Evolutionary conservation across 1,139 yeast genomes (phyloP), one percentile per base, ranked within the genome.

Genomic region (Suhomyces bribrorum): DNA sequence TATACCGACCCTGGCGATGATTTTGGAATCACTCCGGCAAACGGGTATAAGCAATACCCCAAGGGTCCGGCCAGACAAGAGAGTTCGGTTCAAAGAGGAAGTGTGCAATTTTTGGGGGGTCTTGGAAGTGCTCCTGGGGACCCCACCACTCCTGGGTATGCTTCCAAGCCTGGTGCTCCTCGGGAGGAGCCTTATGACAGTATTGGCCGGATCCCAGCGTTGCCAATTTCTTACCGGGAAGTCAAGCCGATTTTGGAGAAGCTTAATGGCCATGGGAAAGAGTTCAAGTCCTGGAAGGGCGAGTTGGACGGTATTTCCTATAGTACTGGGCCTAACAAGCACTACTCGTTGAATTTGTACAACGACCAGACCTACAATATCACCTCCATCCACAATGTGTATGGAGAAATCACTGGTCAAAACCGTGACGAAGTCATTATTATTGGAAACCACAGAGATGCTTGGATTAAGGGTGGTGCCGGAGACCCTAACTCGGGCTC

Each of bases 111-210:
- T 54, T 66, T 88, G 38, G 85, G 95, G 2, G 76, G 75, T 32
- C 66, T 72, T 5, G 73, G 71, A 8, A 56, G 69, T 12, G 59
- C 73, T 31, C 95, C 96, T 1, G 96, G 96, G 34, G 96, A 89
- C 56, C 96, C 96, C 29, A 81, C 95, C 2, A 84, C 95, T 3
- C 95, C 95, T 14, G 92, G 92, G 0, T 81, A 79, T 52, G 81
- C 94, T 5, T 81, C 88, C 29, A 81, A 78, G 44, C 73, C 78
- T 3, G 81, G 71, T 15, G 72, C 54, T n/a, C 66, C 61, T 28
- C 64, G 77, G 39, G 44, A 61, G 39, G 75, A 69, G 36, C 77
- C 77, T 1, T 61, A 68, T 44, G 45, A 43, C 14, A 62, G 70
- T 29, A 72, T 67, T 41, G 74, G 74, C 2, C 60, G 51, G 40